Conservation (phyloP, 768 basidiomycete genomes). For the Hypholoma sublateritium region DNA sequence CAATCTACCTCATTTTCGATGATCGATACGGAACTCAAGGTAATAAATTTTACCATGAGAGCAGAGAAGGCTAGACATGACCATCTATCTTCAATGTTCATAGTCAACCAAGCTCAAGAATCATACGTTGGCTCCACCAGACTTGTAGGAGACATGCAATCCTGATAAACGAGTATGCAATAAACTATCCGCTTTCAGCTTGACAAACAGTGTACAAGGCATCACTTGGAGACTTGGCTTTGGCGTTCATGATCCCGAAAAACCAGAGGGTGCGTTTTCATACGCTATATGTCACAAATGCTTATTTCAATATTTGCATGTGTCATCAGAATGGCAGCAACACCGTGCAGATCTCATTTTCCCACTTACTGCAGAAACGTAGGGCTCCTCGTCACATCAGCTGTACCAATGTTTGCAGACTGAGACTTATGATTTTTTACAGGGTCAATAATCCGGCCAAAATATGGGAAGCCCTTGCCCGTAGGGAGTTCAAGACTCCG, state of each 20-base stretch:
- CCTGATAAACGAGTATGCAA: not conserved
- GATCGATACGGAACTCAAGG: slow-evolving; percentile 63
- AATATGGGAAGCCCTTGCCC: slow-evolving; percentile 51
- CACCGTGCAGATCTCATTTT: slow-evolving; percentile 54
- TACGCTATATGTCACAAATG: no score
- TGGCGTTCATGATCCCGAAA: slow-evolving; percentile 47
- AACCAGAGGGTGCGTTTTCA: slow-evolving; percentile 51
- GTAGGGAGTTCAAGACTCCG: slow-evolving; percentile 8
- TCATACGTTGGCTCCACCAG: slow-evolving; percentile 55
- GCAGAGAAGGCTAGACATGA: not conserved
- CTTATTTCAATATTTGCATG: no score
- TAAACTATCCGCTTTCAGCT: slow-evolving; percentile 23
- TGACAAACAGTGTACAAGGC: slow-evolving; percentile 58
- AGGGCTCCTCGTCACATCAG: slow-evolving; percentile 24
- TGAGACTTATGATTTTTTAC: slow-evolving; percentile 18
- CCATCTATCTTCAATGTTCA: not conserved
- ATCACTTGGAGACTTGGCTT: slow-evolving; percentile 67
- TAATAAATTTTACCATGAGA: slow-evolving; percentile 4
- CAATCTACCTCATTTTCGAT: slow-evolving; percentile 57
- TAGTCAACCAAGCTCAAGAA: slow-evolving; percentile 55
- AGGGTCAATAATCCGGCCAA: slow-evolving; percentile 57
- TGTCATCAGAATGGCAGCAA: slow-evolving; percentile 52
- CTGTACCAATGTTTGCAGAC: not conserved
- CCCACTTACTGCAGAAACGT: slow-evolving; percentile 49
- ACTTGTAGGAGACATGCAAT: slow-evolving; percentile 42